phyloP scores from a whole-genome alignment of 768 basidiomycete species.

The Boletus fagicola region DNA sequence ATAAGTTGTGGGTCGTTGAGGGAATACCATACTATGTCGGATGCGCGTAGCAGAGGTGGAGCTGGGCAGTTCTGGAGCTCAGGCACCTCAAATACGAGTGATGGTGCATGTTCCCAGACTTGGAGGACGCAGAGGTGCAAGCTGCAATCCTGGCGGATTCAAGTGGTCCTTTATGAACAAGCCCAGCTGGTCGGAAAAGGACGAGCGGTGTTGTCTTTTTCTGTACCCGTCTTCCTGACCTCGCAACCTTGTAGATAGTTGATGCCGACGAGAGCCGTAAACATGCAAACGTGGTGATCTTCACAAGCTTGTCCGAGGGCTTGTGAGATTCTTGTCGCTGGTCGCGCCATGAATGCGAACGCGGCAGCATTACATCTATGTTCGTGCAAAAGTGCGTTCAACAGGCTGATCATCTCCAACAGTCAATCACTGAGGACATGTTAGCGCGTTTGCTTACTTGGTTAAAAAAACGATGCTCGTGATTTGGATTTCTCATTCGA shows the following conservation, averaged over 20 bases:
- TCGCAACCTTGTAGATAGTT: constrained; percentile 44
- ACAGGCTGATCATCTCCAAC: too few relatives aligned
- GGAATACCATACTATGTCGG: too few relatives aligned
- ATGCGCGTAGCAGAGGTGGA: too few relatives aligned
- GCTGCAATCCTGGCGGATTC: constrained; percentile 45
- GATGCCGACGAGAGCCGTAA: constrained; percentile 98
- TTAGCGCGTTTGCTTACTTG: constrained; percentile 78
- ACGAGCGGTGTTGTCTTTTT: constrained; percentile 54
- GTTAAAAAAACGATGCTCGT: constrained; percentile 72
- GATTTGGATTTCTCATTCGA: constrained; percentile 90
- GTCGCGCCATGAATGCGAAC: constrained; percentile 93
- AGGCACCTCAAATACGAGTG: too few relatives aligned
- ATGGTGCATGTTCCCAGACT: constrained; percentile 49
- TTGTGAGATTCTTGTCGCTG: constrained; percentile 96
- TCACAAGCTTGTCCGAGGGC: constrained; percentile 96
- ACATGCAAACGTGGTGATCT: constrained; percentile 99
- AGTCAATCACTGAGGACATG: constrained; percentile 81
- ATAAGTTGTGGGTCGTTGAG: too few relatives aligned
- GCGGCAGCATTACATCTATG: too few relatives aligned
- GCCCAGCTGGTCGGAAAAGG: constrained; percentile 76
- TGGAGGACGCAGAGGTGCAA: constrained; percentile 93
- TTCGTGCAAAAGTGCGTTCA: too few relatives aligned
- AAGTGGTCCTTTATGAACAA: constrained; percentile 95
- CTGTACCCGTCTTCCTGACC: too few relatives aligned
- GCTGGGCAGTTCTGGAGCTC: too few relatives aligned